These are phyloP conservation scores for Komagataella ulmi DNA, from an alignment of 805 yeast genomes.

Conservation along the genomic window DNA sequence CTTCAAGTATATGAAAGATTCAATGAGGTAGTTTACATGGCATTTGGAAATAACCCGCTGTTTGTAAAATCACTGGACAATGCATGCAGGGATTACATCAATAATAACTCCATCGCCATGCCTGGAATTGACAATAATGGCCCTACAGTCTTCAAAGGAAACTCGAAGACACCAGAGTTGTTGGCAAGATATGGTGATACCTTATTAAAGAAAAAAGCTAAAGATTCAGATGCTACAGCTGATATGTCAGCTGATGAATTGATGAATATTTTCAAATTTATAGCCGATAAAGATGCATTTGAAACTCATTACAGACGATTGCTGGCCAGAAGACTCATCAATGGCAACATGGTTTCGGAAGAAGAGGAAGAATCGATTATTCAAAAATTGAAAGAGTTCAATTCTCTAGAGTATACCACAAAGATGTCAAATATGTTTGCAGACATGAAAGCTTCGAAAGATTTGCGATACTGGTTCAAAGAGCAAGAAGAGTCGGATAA, in stretches of 20 bases:
- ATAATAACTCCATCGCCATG: constrained; percentile 68
- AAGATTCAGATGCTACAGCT: constrained; percentile 33
- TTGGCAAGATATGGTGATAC: constrained; percentile 84
- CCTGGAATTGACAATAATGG: constrained; percentile 15
- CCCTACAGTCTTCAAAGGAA: constrained; percentile 4
- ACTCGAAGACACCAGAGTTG: constrained; percentile 83
- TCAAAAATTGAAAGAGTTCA: constrained; percentile 75
- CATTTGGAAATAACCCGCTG: constrained; percentile 62
- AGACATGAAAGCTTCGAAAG: constrained; percentile 78
- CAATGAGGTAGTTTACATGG: constrained; percentile 44
- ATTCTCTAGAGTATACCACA: constrained; percentile 84
- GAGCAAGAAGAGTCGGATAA: constrained; percentile 27
- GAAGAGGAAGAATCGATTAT: constrained; percentile 78
- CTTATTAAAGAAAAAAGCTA: constrained; percentile 62
- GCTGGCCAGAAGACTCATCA: constrained; percentile 80
- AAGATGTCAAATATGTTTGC: constrained; percentile 93
- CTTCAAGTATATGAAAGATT: constrained; percentile 59
- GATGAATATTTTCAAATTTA: constrained; percentile 74
- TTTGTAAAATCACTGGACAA: constrained; percentile 81
- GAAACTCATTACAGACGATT: constrained; percentile 85
- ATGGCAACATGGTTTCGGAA: constrained; percentile 74
- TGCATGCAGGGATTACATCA: constrained; percentile 79
- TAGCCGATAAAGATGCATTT: constrained; percentile 91
- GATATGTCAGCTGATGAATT: constrained; percentile 77
- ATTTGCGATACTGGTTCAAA: constrained; percentile 47